Conservation (phyloP, 2,329 filamentous ascomycete genomes). For the Hypoxylon sp. region DNA sequence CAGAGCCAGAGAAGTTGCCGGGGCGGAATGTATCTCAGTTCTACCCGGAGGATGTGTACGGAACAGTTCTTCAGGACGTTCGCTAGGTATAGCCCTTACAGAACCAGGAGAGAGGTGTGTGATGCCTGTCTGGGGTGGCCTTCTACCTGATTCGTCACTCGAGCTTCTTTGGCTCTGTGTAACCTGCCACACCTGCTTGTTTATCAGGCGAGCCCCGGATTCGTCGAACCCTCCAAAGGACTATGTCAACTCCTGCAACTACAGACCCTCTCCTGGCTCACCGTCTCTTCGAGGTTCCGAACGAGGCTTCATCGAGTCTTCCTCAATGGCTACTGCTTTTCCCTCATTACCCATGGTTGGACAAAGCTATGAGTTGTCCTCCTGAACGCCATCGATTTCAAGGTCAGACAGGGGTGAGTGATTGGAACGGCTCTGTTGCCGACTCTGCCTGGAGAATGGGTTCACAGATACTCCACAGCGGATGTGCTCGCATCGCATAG, state of each 20-base stretch:
- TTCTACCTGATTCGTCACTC: conserved; percentile 36
- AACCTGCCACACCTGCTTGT: conserved; percentile 38
- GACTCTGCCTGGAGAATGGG: conserved; percentile 45
- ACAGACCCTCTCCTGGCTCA: conserved; percentile 41
- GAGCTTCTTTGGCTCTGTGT: conserved; percentile 41
- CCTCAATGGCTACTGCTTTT: conserved; percentile 36
- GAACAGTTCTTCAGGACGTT: conserved; percentile 42
- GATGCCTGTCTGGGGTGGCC: conserved; percentile 33
- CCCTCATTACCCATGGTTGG: conserved; percentile 40
- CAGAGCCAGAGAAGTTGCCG: conserved; percentile 44
- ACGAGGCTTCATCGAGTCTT: conserved; percentile 37
- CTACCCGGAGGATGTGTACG: conserved; percentile 44
- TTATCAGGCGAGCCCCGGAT: conserved; percentile 41
- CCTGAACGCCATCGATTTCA: conserved; percentile 43
- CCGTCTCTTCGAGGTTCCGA: conserved; percentile 45
- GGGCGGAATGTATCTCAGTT: conserved; percentile 50
- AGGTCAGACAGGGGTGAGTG: conserved; percentile 44
- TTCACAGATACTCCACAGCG: conserved; percentile 46
- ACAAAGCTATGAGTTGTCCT: conserved; percentile 48
- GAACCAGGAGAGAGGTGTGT: conserved; percentile 19
- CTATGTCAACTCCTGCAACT: conserved; percentile 35
- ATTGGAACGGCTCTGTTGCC: conserved; percentile 48
- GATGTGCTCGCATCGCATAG: conserved; percentile 49
- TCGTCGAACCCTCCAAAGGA: conserved; percentile 32
- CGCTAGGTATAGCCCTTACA: conserved; percentile 17